These are phyloP conservation scores for Diplodia scrobiculata DNA, from an alignment of 2,329 filamentous ascomycete genomes.

Conservation along the genomic window DNA sequence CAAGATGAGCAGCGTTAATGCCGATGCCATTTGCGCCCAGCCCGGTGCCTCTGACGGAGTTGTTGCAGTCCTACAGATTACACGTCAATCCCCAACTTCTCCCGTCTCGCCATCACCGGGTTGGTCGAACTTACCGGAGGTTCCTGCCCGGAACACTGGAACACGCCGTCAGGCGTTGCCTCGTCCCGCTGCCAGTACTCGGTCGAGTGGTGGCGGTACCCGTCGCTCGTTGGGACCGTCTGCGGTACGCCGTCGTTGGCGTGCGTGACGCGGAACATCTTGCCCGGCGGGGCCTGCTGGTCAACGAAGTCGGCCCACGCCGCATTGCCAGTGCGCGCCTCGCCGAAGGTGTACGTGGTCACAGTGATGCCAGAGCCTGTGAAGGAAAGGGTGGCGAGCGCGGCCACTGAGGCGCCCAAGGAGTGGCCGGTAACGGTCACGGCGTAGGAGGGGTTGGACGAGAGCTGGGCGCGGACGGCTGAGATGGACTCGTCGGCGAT, in stretches of 20 bases:
- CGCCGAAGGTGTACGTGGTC: conserved; percentile 20
- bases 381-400: conserved; percentile 16
- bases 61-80: conserved; percentile 10
- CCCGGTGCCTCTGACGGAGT: conserved; percentile 6
- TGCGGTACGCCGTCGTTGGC: conserved; percentile 29
- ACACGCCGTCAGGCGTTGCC: not conserved
- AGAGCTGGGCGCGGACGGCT: not conserved
- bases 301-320: conserved; percentile 21
- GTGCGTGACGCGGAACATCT: conserved; percentile 27
- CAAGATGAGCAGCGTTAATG: conserved; percentile 16
- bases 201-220: conserved; percentile 24
- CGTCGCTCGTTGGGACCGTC: conserved; percentile 10
- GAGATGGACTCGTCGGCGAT: conserved; percentile 4
- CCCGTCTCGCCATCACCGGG: not conserved
- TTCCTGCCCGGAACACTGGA: conserved; percentile 11
- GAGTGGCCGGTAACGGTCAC: conserved; percentile 25
- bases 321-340: conserved; percentile 27
- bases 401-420: conserved; percentile 15
- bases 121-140: not conserved
- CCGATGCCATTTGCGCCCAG: conserved; percentile 6
- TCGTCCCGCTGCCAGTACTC: conserved; percentile 26
- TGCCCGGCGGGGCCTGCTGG: conserved; percentile 1
- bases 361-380: conserved; percentile 6
- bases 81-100: not conserved
- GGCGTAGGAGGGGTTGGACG: not conserved